Conservation (phyloP, 179 eudicot genomes). For the Actinidia polygama region DNA sequence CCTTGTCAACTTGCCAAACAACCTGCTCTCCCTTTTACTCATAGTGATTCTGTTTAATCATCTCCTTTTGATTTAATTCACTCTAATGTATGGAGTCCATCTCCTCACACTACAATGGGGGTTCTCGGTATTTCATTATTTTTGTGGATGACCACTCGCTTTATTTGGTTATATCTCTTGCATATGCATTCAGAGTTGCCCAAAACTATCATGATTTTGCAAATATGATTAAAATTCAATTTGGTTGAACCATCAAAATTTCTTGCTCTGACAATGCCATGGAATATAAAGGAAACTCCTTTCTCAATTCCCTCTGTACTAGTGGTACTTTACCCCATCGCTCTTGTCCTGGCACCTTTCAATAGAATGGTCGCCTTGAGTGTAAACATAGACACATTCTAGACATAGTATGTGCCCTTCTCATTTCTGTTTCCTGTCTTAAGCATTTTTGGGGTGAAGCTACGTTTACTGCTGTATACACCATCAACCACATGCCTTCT, state of each 20-base stretch:
- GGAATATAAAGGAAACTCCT: neutral
- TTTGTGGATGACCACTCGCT: neutral
- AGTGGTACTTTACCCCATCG: neutral
- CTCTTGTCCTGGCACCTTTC: neutral
- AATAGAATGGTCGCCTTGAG: neutral
- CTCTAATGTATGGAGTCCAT: too few species aligned
- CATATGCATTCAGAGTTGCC: neutral
- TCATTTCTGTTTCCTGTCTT: neutral
- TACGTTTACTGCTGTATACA: neutral
- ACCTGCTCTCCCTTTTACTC: too few species aligned
- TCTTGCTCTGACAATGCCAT: neutral
- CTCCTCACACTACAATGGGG: neutral
- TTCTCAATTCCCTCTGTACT: neutral
- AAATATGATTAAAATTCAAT: neutral
- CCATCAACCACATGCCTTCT: neutral
- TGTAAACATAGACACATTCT: neutral
- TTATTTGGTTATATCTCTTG: neutral
- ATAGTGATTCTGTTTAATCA: too few species aligned
- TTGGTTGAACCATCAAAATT: neutral
- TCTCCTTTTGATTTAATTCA: too few species aligned
- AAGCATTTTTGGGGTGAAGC: neutral
- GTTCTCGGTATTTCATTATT: neutral
- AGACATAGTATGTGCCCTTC: neutral
- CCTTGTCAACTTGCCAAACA: too few species aligned
- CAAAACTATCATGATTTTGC: neutral